Evolutionary conservation across 768 basidiomycete genomes (phyloP).

Genomic region (Coprinellus micaceus): DNA sequence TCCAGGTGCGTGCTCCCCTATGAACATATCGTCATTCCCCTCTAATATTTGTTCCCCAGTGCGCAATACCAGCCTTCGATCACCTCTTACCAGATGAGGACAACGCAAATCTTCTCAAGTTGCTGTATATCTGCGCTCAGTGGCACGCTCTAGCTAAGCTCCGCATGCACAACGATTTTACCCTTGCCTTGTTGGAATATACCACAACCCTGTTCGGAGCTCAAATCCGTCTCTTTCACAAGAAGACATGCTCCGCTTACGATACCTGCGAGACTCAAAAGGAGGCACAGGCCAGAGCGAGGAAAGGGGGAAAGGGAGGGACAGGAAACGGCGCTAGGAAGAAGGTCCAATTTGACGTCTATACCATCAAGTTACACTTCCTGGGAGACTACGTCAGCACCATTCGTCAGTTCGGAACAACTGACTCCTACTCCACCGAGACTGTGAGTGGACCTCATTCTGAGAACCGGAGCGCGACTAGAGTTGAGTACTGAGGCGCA

Average conservation of each 20-base stretch:
- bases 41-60: neutral
- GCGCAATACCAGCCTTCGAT: conserved; percentile 9
- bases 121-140: neutral
- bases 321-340: too few species aligned
- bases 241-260: too few species aligned
- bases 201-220: neutral
- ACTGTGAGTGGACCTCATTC: too few species aligned
- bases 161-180: conserved; percentile 5
- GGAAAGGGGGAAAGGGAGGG: too few species aligned
- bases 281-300: too few species aligned
- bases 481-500: neutral
- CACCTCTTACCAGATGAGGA: conserved; percentile 3
- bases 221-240: too few species aligned
- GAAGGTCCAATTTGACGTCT: neutral
- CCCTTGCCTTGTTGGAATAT: neutral
- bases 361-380: neutral
- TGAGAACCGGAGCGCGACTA: too few species aligned
- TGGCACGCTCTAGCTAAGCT: too few species aligned
- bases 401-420: neutral
- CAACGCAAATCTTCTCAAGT: neutral
- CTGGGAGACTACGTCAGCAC: neutral
- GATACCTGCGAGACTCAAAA: too few species aligned
- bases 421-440: neutral
- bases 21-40: neutral
- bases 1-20: conserved; percentile 30